Conservation (phyloP, 1,139 yeast genomes). For the Diutina sp. region DNA sequence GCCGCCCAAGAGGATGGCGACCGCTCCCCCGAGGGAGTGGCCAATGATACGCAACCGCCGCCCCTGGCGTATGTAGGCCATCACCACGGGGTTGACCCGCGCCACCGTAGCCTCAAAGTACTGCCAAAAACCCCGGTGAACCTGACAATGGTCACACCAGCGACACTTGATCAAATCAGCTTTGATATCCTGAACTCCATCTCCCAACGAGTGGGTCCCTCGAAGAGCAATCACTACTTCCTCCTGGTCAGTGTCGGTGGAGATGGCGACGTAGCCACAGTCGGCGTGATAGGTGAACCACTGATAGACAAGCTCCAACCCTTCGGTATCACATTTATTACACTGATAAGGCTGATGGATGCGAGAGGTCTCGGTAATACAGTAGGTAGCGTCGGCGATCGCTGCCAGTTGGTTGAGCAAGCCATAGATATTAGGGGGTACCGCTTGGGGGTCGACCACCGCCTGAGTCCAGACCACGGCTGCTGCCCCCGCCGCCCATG, state of each 20-base stretch:
- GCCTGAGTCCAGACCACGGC: background rate
- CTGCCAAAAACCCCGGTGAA: background rate
- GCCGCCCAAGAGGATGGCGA: background rate
- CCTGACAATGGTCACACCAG: background rate
- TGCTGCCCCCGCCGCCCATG: too few relatives aligned
- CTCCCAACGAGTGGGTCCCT: background rate
- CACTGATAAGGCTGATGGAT: background rate
- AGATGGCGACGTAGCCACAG: background rate
- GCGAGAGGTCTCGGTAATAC: background rate
- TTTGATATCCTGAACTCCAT: background rate
- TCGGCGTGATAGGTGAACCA: background rate
- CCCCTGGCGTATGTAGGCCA: background rate
- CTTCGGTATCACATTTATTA: background rate
- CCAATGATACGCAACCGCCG: background rate
- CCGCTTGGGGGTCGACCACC: background rate
- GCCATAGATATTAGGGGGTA: background rate
- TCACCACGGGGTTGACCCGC: background rate
- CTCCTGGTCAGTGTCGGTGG: background rate
- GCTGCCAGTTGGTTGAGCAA: background rate
- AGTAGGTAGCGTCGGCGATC: background rate
- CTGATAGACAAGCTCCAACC: background rate
- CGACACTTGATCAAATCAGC: background rate
- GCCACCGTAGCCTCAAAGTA: background rate
- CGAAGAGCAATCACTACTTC: background rate
- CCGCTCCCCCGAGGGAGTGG: background rate